Conservation (phyloP, 768 basidiomycete species). For the Leccinum broughii region DNA sequence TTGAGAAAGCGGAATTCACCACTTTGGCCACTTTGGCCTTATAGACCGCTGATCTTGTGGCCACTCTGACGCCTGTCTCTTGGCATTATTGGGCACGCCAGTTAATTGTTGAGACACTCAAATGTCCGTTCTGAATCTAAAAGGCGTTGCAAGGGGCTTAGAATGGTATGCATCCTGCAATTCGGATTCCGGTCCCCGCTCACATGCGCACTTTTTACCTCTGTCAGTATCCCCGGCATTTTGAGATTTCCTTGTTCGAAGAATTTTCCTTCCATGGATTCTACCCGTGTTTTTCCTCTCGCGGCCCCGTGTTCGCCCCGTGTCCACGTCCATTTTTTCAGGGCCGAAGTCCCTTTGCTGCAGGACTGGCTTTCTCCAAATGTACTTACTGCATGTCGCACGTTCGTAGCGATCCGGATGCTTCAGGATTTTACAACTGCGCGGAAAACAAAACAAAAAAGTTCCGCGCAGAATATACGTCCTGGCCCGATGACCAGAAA, state of each 20-base stretch:
- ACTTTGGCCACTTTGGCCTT: background rate
- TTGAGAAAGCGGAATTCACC: conserved; percentile 6
- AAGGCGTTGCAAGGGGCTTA: background rate
- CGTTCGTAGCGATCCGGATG: background rate
- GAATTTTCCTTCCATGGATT: background rate
- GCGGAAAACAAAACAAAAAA: background rate
- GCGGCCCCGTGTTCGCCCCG: background rate
- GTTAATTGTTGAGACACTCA: background rate
- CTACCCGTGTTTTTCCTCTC: conserved; percentile 1
- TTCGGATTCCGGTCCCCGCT: background rate
- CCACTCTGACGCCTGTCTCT: conserved; percentile 1
- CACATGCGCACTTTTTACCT: background rate
- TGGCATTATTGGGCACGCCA: conserved; percentile 5
- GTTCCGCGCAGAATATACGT: conserved; percentile 1
- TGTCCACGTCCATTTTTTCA: background rate
- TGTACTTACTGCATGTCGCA: conserved; percentile 3
- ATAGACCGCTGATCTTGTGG: conserved; percentile 10
- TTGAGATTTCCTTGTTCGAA: background rate
- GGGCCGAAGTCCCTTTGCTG: background rate
- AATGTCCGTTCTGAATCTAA: background rate
- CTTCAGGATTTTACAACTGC: background rate
- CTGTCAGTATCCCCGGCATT: background rate
- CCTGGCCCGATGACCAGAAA: background rate
- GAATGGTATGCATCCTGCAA: background rate
- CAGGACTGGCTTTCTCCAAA: background rate